These are phyloP conservation scores for Stenocarpella maydis DNA, from an alignment of 2,329 filamentous ascomycete genomes.

Conservation along the genomic window DNA sequence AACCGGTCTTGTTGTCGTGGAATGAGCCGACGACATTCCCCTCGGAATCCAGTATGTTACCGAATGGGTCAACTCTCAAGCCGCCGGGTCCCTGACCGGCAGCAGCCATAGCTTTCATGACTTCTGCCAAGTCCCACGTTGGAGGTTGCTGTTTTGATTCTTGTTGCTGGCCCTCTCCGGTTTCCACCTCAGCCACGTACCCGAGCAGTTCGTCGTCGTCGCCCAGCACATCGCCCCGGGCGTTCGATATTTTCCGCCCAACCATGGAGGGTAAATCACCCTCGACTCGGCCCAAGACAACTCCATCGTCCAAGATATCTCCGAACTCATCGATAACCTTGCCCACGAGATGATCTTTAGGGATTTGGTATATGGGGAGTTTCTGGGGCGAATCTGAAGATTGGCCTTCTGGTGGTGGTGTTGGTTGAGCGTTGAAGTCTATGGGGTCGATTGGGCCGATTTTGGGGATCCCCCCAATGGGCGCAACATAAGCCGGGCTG, in stretches of 20 bases:
- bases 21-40: constrained; percentile 58
- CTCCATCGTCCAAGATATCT: constrained; percentile 60
- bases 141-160: constrained; percentile 39
- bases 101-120: constrained; percentile 40
- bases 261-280: constrained; percentile 65
- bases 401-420: constrained; percentile 11
- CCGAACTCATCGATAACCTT: constrained; percentile 62
- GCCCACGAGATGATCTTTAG: constrained; percentile 51
- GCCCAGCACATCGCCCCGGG: constrained; percentile 56
- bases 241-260: constrained; percentile 54
- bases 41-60: constrained; percentile 55
- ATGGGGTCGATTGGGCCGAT: constrained; percentile 47
- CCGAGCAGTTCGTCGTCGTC: constrained; percentile 53
- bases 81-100: constrained; percentile 43
- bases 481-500: constrained; percentile 49
- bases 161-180: constrained; percentile 36
- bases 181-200: constrained; percentile 54
- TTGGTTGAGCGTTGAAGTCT: constrained; percentile 36
- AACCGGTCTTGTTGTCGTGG: constrained; percentile 50
- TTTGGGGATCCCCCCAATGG: constrained; percentile 48
- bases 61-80: constrained; percentile 52
- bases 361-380: constrained; percentile 41
- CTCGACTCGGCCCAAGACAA: constrained; percentile 59
- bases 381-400: constrained; percentile 36
- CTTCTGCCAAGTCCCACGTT: constrained; percentile 45